Evolutionary conservation across 495 filamentous ascomycete species (phyloP), one percentile per base, ranked within the genome.

Genomic region (Gamarada debralockiae): DNA sequence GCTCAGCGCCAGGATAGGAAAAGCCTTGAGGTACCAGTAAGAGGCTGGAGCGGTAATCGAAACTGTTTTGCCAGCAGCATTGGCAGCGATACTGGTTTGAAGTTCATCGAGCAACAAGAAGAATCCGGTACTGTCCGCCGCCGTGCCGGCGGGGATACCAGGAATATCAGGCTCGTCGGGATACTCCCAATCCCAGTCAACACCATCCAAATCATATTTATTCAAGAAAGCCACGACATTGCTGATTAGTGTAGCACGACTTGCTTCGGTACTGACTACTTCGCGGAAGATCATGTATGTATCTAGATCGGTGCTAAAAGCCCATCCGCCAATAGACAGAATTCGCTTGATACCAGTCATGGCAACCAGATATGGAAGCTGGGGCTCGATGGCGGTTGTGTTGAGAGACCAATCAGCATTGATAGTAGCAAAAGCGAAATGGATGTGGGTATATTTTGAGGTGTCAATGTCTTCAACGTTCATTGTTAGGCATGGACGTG

Each of bases 251-350:
- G 43, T 68, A 0, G 61, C 55, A 0, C 70, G 66, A 37, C 77
- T 73, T 5, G 59, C 43, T 3, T 56, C 42, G 1, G 18, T 58
- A n/a, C n/a, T n/a, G 21, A 72, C 64, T 13, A 47, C 72, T 0
- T 70, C 52, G 2, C 75, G 68, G 31, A 77, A 66, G 24, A 74
- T 66, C 12, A 53, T 41, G 38, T 61, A 74, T 2, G 68, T 70
- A 12, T 46, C 53, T 1, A 53, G 46, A 21, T 63, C 58, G 0
- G 72, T 75, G 1, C 67, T 71, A 45, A 72, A 75, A 0, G 46
- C 57, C 75, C 75, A 78, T 3, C 75, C 77, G 9, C 77, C 77
- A 49, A 80, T 65, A 0, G 71, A 73, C 0, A 78, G 9, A 34
- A 80, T 67, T 10, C 56, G 55, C 44, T 72, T 73, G 8, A 66